A percentile compares a stretch with the other conserved stretches of the same genome.
Evolutionary conservation across 805 yeast genomes (phyloP).

Genomic region (Candida maltosa): DNA sequence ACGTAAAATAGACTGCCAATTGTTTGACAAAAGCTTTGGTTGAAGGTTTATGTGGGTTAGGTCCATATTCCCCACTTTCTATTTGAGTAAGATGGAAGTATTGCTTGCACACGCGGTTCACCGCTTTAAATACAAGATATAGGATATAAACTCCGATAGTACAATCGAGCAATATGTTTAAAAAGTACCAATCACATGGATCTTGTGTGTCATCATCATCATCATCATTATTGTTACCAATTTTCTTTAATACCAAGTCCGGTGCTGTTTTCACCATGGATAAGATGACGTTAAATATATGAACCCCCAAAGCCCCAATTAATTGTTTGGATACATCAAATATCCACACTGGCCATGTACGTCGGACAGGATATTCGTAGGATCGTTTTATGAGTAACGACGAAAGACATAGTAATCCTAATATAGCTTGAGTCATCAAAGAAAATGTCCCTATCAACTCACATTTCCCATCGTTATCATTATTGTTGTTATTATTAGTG

Average conservation of each 20-base stretch:
- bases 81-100: conserved; percentile 39
- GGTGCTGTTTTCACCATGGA: conserved; percentile 53
- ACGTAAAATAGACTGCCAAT: conserved; percentile 61
- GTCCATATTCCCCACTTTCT: conserved; percentile 62
- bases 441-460: conserved; percentile 80
- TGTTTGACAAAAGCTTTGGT: conserved; percentile 64
- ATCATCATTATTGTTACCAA: too few species aligned
- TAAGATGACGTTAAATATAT: conserved; percentile 68
- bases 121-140: conserved; percentile 46
- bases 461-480: conserved; percentile 31
- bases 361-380: conserved; percentile 71
- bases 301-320: conserved; percentile 82
- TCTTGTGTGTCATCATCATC: conserved; percentile 16
- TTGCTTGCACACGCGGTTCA: conserved; percentile 40
- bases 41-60: conserved; percentile 54
- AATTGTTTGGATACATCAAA: conserved; percentile 90
- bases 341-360: conserved; percentile 87
- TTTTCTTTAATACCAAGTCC: conserved; percentile 1
- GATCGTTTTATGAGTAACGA: conserved; percentile 69
- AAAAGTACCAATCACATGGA: conserved; percentile 94
- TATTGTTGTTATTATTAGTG: too few species aligned
- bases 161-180: conserved; percentile 85
- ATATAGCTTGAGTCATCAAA: conserved; percentile 64
- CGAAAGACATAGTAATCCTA: conserved; percentile 76
- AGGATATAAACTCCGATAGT: conserved; percentile 89